Base-by-base conservation (phyloP, 2,329 filamentous ascomycete species). In the Colletotrichum sp. region DNA sequence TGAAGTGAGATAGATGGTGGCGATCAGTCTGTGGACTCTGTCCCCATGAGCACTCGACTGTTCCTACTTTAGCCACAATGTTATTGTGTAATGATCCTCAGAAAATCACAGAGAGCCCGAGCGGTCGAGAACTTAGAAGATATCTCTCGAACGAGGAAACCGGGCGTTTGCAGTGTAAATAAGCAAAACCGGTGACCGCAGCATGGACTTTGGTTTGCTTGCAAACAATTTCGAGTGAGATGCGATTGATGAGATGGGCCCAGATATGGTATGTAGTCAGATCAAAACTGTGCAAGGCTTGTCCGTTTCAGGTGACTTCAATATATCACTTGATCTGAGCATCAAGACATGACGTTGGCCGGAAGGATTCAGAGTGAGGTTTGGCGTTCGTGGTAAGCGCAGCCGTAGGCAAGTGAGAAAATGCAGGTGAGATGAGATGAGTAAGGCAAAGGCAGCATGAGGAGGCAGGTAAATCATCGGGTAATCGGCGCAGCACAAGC, bases 401-500 rank as follows among this genome's bases (percentile, higher is more conserved):
- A 34, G 12, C 59, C 1, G 59, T 61, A 18, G 12, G 57, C n/a
- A 64, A 16, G 13, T 64, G 34, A 64, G 34, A 39, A 36, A 34
- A 10, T 26, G 55, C 18, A 60, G 39, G 24, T 64, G 48, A 28
- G 72, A 32, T 39, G 43, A 48, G 18, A 28, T 63, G 63, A 72
- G 8, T 55, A 71, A 65, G 43, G 30, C 21, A 8, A 71, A 65
- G 43, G 30, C 21, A 8, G 16, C 16, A 2, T 26, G 21, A 36
- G 34, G 18, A 48, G 68, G 55, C 16, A 48, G 72, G 57, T 15
- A 67, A 73, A 69, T 65, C 70, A 28, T 74, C 74, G 70, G 64
- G 34, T 74, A 67, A 64, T 60, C 70, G 74, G 74, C 70, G n/a
- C 70, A 64, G 28, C 21, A 34, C 43, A 65, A 52, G 48, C 16